Evolutionary conservation across 352 stramenopile genomes (phyloP).

Genomic region (Phytophthora podocarpi): DNA sequence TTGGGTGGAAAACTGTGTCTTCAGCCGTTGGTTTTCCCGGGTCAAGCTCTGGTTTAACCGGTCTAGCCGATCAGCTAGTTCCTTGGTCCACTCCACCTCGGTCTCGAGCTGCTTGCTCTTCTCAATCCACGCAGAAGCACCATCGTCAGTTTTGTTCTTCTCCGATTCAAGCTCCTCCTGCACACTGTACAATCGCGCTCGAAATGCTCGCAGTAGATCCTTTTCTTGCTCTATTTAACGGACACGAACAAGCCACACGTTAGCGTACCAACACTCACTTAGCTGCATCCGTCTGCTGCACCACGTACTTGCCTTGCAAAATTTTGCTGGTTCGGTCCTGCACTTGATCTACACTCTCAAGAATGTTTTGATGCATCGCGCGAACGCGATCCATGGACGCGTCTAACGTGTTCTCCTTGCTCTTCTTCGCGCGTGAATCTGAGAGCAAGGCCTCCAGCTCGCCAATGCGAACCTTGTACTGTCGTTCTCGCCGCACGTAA

Average conservation of each 20-base stretch:
- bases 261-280: background rate
- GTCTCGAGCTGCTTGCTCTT: constrained; percentile 90
- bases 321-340: constrained; percentile 91
- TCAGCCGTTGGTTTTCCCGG: constrained; percentile 88
- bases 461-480: constrained; percentile 88
- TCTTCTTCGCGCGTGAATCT: constrained; percentile 75
- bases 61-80: constrained; percentile 90
- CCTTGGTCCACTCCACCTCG: constrained; percentile 90
- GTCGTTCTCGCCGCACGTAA: constrained; percentile 86
- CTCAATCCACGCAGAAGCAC: constrained; percentile 91
- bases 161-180: constrained; percentile 93
- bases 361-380: constrained; percentile 84
- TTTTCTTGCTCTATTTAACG: constrained; percentile 81
- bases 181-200: constrained; percentile 91
- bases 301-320: constrained; percentile 63
- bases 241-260: too few relatives aligned
- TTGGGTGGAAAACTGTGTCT: constrained; percentile 92
- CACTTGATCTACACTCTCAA: constrained; percentile 91
- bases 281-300: constrained; percentile 1
- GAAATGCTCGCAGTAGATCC: constrained; percentile 90
- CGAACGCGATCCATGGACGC: constrained; percentile 83
- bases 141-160: constrained; percentile 91
- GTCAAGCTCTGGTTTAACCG: constrained; percentile 90
- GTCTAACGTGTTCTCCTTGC: constrained; percentile 70
- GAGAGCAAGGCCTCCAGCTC: constrained; percentile 76